phyloP scores from a whole-genome alignment of 2,329 filamentous ascomycete species.

The Anthostomella pinea region DNA sequence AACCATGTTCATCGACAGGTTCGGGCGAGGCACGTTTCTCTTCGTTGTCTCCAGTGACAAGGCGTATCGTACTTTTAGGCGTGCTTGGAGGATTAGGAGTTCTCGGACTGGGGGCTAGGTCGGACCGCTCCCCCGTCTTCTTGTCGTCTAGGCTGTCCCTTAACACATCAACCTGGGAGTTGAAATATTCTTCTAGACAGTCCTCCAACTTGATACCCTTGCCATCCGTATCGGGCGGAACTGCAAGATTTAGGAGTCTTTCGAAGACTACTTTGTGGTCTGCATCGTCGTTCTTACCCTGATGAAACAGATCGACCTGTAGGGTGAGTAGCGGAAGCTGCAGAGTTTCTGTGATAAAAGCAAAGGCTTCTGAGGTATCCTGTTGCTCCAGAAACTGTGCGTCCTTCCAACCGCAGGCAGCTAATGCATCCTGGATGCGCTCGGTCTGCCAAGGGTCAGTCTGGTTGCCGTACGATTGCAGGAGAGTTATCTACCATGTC shows the following conservation, averaged over 20 bases:
- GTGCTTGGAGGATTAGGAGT: conserved; percentile 19
- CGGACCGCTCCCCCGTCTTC: conserved; percentile 35
- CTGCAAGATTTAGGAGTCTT: conserved; percentile 82
- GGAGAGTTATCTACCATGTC: conserved; percentile 62
- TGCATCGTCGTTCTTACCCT: conserved; percentile 78
- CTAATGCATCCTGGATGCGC: conserved; percentile 76
- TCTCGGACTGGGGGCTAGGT: conserved; percentile 32
- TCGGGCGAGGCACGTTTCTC: conserved; percentile 19
- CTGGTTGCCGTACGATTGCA: background rate
- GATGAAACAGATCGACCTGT: conserved; percentile 93
- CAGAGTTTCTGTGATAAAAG: conserved; percentile 87
- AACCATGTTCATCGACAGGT: conserved; percentile 12
- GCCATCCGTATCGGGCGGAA: conserved; percentile 72
- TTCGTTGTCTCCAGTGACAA: conserved; percentile 28
- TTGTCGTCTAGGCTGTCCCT: conserved; percentile 62
- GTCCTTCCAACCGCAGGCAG: conserved; percentile 85
- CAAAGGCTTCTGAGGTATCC: conserved; percentile 93
- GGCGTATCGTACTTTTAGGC: conserved; percentile 32
- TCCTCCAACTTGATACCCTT: conserved; percentile 79
- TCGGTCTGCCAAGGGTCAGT: conserved; percentile 59
- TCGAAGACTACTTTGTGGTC: conserved; percentile 97
- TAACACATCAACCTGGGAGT: conserved; percentile 85
- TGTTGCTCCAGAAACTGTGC: conserved; percentile 78
- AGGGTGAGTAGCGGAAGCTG: conserved; percentile 83
- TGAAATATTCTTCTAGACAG: conserved; percentile 92